These are phyloP conservation scores for Stachybotrys chlorohalonatus DNA, from an alignment of 2,329 filamentous ascomycete species.

Conservation along the genomic window DNA sequence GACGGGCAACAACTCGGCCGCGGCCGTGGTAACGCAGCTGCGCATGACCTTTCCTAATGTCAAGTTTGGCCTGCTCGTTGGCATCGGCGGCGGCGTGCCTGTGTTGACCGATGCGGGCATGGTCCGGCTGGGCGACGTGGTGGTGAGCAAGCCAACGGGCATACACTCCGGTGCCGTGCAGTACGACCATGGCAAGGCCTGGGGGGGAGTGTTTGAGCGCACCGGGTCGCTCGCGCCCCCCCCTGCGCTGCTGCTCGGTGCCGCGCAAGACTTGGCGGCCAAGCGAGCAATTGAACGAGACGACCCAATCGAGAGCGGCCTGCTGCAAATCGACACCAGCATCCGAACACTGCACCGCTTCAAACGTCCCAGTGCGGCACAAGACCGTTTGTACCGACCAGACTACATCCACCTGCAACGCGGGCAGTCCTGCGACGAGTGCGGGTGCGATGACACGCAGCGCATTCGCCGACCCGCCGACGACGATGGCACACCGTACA, in stretches of 20 bases:
- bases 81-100: slow-evolving; percentile 13
- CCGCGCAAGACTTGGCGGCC: slow-evolving; percentile 5
- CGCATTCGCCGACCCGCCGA: not conserved
- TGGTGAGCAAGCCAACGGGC: slow-evolving; percentile 10
- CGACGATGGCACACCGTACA: not conserved
- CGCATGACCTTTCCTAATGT: slow-evolving; percentile 20
- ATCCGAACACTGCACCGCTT: slow-evolving; percentile 2
- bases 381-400: slow-evolving; percentile 5
- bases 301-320: slow-evolving; percentile 4
- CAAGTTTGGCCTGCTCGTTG: slow-evolving; percentile 10
- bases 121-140: slow-evolving; percentile 13
- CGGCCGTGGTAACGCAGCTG: slow-evolving; percentile 22
- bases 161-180: slow-evolving; percentile 8
- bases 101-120: slow-evolving; percentile 7
- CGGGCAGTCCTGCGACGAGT: slow-evolving; percentile 4
- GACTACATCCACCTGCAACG: slow-evolving; percentile 2
- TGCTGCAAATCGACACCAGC: slow-evolving; percentile 2
- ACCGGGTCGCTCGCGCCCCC: slow-evolving; percentile 6
- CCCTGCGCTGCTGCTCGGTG: slow-evolving; percentile 7
- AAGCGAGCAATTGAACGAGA: not conserved
- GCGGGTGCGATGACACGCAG: slow-evolving; percentile 1
- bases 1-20: slow-evolving; percentile 19
- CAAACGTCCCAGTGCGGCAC: slow-evolving; percentile 2
- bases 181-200: slow-evolving; percentile 11
- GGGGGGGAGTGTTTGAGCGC: slow-evolving; percentile 6